Evolutionary conservation across 192 early-diverging fungal genomes (phyloP).

Genomic region (Entomortierella lignicola): DNA sequence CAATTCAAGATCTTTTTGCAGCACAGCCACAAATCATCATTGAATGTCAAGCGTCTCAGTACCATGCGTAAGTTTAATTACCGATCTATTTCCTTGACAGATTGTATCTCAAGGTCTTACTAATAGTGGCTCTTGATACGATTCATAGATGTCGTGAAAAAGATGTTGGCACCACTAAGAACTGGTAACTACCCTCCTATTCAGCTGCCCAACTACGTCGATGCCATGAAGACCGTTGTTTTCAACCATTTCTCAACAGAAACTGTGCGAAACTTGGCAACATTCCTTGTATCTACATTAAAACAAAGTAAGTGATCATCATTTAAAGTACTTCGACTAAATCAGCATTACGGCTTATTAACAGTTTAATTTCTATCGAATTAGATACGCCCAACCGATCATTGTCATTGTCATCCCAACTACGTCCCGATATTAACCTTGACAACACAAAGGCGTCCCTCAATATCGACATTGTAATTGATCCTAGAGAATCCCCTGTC

Average conservation of each 20-base stretch:
- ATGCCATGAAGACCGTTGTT: constrained; percentile 65
- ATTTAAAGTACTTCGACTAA: not conserved
- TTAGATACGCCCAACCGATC: constrained; percentile 35
- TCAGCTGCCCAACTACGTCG: constrained; percentile 61
- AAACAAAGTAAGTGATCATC: constrained; percentile 58
- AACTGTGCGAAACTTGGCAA: constrained; percentile 67
- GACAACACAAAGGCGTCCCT: constrained; percentile 21
- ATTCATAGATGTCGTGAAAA: constrained; percentile 67
- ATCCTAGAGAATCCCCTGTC: constrained; percentile 19
- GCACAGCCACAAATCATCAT: constrained; percentile 62
- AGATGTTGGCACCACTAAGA: constrained; percentile 68
- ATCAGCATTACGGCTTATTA: not conserved
- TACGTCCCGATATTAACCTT: constrained; percentile 19
- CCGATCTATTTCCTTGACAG: not conserved
- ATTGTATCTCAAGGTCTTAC: too few relatives aligned
- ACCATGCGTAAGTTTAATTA: constrained; percentile 64
- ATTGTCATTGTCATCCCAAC: constrained; percentile 34
- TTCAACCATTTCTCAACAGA: constrained; percentile 69
- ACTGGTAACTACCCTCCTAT: constrained; percentile 68
- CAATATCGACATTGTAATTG: constrained; percentile 28
- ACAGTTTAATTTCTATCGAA: not conserved
- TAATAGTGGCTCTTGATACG: too few relatives aligned
- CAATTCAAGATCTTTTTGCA: constrained; percentile 72
- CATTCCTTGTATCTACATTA: constrained; percentile 71
- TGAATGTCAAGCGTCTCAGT: constrained; percentile 68